These are phyloP conservation scores for Cicer judaicum DNA, from an alignment of 306 rosid species.

Conservation along the genomic window DNA sequence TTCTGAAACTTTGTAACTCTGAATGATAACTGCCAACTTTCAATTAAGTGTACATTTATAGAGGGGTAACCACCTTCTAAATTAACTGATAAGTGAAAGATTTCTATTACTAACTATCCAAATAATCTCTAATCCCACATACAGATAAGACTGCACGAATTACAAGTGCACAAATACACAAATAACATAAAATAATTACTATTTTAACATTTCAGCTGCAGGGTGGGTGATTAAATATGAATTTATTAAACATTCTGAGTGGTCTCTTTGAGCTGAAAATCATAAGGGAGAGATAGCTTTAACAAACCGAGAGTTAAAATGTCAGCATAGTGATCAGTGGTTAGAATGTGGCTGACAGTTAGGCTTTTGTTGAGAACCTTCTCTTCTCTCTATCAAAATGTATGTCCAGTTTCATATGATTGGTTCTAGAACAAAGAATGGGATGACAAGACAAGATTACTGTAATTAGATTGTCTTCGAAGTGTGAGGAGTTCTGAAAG, in stretches of 20 bases:
- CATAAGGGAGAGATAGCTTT: not conserved
- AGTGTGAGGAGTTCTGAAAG: not conserved
- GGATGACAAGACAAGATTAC: not conserved
- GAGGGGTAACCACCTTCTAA: not conserved
- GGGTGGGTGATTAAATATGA: not conserved
- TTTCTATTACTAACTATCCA: not conserved
- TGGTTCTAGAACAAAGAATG: not conserved
- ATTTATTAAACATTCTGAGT: not conserved
- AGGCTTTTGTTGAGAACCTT: not conserved
- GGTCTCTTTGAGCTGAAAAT: not conserved
- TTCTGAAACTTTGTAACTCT: not conserved
- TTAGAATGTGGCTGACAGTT: slow-evolving; percentile 7
- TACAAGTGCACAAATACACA: slow-evolving; percentile 7
- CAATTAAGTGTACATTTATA: not conserved
- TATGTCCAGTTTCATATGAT: not conserved
- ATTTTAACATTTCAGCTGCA: not conserved
- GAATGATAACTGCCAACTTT: not conserved
- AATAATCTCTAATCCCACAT: not conserved
- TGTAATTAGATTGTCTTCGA: not conserved
- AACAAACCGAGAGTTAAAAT: not conserved
- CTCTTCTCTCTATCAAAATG: not conserved
- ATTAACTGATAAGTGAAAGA: not conserved
- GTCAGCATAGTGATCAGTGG: not conserved
- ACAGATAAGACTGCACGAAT: slow-evolving; percentile 1
- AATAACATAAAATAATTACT: not conserved